Conservation (phyloP, 2,329 filamentous ascomycete species). For the Fusarium protoensiforme region DNA sequence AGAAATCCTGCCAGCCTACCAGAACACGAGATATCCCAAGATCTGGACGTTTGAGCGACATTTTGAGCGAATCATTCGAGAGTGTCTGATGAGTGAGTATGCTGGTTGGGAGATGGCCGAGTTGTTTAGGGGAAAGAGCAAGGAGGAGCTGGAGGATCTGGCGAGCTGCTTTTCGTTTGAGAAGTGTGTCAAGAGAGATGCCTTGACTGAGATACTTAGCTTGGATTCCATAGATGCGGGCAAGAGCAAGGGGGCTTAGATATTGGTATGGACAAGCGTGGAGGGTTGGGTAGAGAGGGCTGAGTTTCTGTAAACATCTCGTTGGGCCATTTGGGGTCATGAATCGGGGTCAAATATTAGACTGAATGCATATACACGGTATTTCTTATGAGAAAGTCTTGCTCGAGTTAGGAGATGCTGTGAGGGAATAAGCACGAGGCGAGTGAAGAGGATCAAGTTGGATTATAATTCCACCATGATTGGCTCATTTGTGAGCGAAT, state of each 20-base stretch:
- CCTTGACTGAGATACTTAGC: slow-evolving; percentile 62
- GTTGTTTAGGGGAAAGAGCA: slow-evolving; percentile 61
- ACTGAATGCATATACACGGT: neutral
- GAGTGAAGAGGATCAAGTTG: neutral
- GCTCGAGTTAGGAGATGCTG: rapidly evolving
- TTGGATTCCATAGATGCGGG: slow-evolving; percentile 7
- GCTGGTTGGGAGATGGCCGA: slow-evolving; percentile 65
- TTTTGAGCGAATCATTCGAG: slow-evolving; percentile 56
- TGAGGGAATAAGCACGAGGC: neutral
- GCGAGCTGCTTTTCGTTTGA: slow-evolving; percentile 64
- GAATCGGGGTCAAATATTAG: neutral
- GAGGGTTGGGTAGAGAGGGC: neutral
- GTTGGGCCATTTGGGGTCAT: neutral
- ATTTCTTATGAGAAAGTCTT: neutral
- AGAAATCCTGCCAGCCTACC: slow-evolving; percentile 54
- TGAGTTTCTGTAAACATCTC: neutral
- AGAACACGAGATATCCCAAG: slow-evolving; percentile 59
- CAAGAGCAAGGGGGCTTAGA: neutral
- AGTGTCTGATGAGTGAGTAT: slow-evolving; percentile 58
- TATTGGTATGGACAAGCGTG: neutral
- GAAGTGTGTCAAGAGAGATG: slow-evolving; percentile 62
- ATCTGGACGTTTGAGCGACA: slow-evolving; percentile 63
- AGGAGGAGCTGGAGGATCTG: slow-evolving; percentile 65
- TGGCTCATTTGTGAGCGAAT: slow-evolving; percentile 16
- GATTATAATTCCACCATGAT: slow-evolving; percentile 3